Evolutionary conservation across 2,329 filamentous ascomycete genomes (phyloP), one percentile per base, ranked within the genome.

Genomic region (Fonsecaea pedrosoi): DNA sequence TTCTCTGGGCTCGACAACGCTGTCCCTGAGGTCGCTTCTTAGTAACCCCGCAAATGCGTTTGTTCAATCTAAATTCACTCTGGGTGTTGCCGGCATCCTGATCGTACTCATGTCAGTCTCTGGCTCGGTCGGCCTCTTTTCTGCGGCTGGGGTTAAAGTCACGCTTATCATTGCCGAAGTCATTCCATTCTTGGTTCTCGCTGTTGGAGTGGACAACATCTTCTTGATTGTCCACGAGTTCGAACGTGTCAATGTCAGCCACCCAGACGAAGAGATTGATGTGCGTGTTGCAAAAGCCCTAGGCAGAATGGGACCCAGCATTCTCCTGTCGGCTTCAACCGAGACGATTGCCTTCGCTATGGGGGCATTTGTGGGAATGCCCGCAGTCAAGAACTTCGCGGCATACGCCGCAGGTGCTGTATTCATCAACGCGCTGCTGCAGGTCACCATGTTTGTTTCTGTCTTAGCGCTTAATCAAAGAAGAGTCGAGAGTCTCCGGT

Each of bases 171-270:
- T 99, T 68, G 94, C 96, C 4, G 95, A 99, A 76, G 95, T 99
- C 68, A 99, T 99, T 71, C 95, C 95, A 0, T 99, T 99, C 79
- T 89, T 99, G 70, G 94, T 99, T 9, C 82, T 99, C 21, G 95
- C 95, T 12, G 94, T 99, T 34, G 95, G 95, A 54, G 96, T 99
- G 2, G 95, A 99, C 84, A 99, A 99, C 76, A 98, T 99, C 74
- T 99, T 99, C 81, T 83, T 99, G 64, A 97, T 99, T 66, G 95
- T 99, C 0, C 95, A 99, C 78, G 95, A 99, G 78, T 96, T 99
- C 67, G 95, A 99, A 77, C 87, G 95, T 35, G 91, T 97, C 76
- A 99, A 99, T 62, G 82, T 93, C 72, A 96, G 90, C 77, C 91
- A 97, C 74, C 92, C 94, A 0, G 94, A 98, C 74, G 90, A 94